Conservation (phyloP, 2,329 filamentous ascomycete species). For the Pseudogymnoascus sp. region DNA sequence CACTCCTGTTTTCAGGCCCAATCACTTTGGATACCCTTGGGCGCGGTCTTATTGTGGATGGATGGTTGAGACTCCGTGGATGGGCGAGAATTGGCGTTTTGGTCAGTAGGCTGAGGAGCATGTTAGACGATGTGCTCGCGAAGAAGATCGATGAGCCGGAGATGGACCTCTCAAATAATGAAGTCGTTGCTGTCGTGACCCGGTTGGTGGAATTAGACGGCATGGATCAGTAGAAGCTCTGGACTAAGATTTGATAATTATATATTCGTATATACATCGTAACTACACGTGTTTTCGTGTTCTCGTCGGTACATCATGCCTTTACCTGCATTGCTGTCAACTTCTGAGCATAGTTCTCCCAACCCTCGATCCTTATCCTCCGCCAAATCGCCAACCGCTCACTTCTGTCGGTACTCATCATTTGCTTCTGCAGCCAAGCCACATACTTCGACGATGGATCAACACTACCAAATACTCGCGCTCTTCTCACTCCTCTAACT, state of each 20-base stretch:
- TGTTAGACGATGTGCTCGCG: conserved; percentile 80
- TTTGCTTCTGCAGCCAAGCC: conserved; percentile 21
- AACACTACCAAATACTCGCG: conserved; percentile 30
- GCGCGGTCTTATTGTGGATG: conserved; percentile 80
- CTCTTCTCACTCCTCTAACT: conserved; percentile 36
- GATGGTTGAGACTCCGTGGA: conserved; percentile 76
- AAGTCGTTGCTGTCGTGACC: conserved; percentile 69
- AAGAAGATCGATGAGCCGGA: conserved; percentile 70
- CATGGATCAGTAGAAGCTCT: conserved; percentile 45
- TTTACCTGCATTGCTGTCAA: not conserved
- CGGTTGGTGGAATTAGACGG: conserved; percentile 85
- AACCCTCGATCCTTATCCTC: not conserved
- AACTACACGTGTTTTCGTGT: not conserved
- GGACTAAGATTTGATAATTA: not conserved
- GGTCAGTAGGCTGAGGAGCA: conserved; percentile 69
- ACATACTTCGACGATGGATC: conserved; percentile 22
- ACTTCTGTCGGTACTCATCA: conserved; percentile 16
- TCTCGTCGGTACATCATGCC: not conserved
- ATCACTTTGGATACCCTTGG: conserved; percentile 83
- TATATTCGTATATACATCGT: conserved; percentile 4
- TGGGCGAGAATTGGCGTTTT: conserved; percentile 94
- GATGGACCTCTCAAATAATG: conserved; percentile 47
- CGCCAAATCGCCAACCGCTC: not conserved
- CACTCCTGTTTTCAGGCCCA: conserved; percentile 79
- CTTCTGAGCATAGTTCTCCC: not conserved